A percentile compares a stretch with the other conserved stretches of the same genome.
Conservation (phyloP, 2,329 filamentous ascomycete genomes). For the Calonectria pseudoreteaudii region DNA sequence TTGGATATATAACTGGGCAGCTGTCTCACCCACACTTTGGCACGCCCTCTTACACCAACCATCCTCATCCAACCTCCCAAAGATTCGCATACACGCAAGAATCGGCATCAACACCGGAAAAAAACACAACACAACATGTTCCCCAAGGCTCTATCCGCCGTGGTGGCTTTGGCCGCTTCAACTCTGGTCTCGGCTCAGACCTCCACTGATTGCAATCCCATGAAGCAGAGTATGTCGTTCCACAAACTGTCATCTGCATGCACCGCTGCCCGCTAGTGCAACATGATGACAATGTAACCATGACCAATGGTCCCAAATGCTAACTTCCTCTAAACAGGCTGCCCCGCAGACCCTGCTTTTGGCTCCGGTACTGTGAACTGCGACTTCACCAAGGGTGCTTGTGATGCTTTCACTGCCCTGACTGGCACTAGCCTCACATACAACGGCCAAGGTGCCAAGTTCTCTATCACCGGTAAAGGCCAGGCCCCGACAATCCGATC, state of each 20-base stretch:
- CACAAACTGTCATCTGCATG: not conserved
- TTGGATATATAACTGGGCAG: conserved; percentile 27
- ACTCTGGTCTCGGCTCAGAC: conserved; percentile 67
- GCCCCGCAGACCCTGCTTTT: conserved; percentile 81
- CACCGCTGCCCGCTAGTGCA: not conserved
- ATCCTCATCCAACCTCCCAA: conserved; percentile 18
- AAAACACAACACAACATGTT: conserved; percentile 47
- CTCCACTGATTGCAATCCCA: conserved; percentile 66
- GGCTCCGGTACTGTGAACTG: conserved; percentile 68
- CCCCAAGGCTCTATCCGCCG: conserved; percentile 58
- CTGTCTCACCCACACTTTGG: conserved; percentile 33
- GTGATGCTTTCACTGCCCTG: conserved; percentile 62
- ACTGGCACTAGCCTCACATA: conserved; percentile 63
- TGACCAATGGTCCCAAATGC: not conserved
- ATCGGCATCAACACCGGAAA: conserved; percentile 5
- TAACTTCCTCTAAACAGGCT: conserved; percentile 56
- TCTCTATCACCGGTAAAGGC: conserved; percentile 74
- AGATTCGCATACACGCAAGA: conserved; percentile 4
- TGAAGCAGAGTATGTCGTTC: conserved; percentile 58
- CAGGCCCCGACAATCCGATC: conserved; percentile 80
- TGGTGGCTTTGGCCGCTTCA: conserved; percentile 62
- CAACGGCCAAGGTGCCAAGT: conserved; percentile 62
- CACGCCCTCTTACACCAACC: conserved; percentile 14
- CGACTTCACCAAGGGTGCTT: conserved; percentile 82
- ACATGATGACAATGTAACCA: not conserved